These are phyloP conservation scores for Blumeria hordei DNA, from an alignment of 2,329 filamentous ascomycete species.

Conservation along the genomic window DNA sequence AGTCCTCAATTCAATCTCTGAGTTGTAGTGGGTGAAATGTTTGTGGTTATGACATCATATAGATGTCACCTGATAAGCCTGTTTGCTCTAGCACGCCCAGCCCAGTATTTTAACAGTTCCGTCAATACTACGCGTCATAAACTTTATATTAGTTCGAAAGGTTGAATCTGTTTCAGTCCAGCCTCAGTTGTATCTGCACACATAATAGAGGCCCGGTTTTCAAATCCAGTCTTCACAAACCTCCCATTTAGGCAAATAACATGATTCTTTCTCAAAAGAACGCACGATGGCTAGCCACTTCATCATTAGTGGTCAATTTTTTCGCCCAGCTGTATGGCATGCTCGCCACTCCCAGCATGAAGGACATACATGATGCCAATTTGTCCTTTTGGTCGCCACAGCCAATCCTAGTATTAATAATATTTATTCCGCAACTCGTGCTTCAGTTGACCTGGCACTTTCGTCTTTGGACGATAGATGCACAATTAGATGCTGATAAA, in stretches of 20 bases:
- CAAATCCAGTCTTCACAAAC: neutral
- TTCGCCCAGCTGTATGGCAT: slow-evolving; percentile 34
- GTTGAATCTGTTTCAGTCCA: neutral
- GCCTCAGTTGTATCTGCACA: neutral
- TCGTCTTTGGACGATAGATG: slow-evolving; percentile 25
- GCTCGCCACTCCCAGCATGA: slow-evolving; percentile 30
- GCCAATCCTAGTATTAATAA: slow-evolving; percentile 31
- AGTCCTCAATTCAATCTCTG: too few relatives aligned
- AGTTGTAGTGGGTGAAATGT: too few relatives aligned
- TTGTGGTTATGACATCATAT: too few relatives aligned
- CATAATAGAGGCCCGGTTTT: neutral
- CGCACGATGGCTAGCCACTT: slow-evolving; percentile 27
- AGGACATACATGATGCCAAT: slow-evolving; percentile 31
- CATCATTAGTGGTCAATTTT: slow-evolving; percentile 31
- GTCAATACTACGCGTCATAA: neutral
- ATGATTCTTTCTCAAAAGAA: slow-evolving; percentile 31
- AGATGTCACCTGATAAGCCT: too few relatives aligned
- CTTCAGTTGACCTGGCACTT: slow-evolving; percentile 33
- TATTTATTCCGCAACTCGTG: slow-evolving; percentile 36
- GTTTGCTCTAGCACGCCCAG: neutral
- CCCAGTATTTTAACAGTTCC: neutral
- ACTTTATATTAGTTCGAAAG: neutral
- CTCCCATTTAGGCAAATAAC: neutral
- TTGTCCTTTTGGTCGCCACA: slow-evolving; percentile 33
- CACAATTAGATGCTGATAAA: slow-evolving; percentile 16